These are phyloP conservation scores for Neurospora sublineolata DNA, from an alignment of 495 filamentous ascomycete genomes.

Conservation along the genomic window DNA sequence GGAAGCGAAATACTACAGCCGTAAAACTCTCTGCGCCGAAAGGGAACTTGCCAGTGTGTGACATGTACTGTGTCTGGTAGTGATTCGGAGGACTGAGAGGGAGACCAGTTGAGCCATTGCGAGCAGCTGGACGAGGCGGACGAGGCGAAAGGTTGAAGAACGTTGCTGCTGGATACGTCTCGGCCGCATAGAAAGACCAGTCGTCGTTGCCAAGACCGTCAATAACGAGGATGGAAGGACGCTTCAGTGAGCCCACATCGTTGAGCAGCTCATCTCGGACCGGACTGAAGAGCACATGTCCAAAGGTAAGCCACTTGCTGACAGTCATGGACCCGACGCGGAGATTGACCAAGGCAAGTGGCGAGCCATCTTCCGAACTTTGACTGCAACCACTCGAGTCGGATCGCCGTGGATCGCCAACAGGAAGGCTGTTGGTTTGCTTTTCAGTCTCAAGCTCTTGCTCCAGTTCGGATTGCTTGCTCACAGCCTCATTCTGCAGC, in stretches of 20 bases:
- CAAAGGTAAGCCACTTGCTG: slow-evolving; percentile 81
- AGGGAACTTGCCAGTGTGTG: slow-evolving; percentile 61
- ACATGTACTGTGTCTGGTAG: slow-evolving; percentile 65
- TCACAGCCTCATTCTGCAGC: neutral
- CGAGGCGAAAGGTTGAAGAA: slow-evolving; percentile 73
- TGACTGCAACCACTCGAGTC: slow-evolving; percentile 32
- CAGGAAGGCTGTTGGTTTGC: slow-evolving; percentile 24
- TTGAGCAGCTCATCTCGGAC: slow-evolving; percentile 64
- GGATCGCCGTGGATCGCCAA: slow-evolving; percentile 30
- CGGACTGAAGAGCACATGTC: slow-evolving; percentile 87
- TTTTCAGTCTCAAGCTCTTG: slow-evolving; percentile 14
- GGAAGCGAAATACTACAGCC: slow-evolving; percentile 81
- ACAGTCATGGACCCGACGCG: slow-evolving; percentile 61
- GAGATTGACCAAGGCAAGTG: slow-evolving; percentile 67
- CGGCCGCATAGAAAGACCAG: slow-evolving; percentile 94
- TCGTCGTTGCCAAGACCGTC: slow-evolving; percentile 80
- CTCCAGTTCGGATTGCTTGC: slow-evolving; percentile 30
- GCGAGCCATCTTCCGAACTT: slow-evolving; percentile 43
- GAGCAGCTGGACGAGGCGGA: slow-evolving; percentile 26
- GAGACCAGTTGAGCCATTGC: slow-evolving; percentile 23
- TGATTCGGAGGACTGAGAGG: slow-evolving; percentile 68
- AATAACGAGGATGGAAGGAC: slow-evolving; percentile 67
- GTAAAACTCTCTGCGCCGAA: slow-evolving; percentile 82
- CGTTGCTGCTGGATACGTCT: slow-evolving; percentile 76
- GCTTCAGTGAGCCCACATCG: slow-evolving; percentile 32